Percentiles rank a stretch among this genome's conserved stretches.
phyloP scores from a whole-genome alignment of 163 green algal species.

The Scenedesmus sp. region DNA sequence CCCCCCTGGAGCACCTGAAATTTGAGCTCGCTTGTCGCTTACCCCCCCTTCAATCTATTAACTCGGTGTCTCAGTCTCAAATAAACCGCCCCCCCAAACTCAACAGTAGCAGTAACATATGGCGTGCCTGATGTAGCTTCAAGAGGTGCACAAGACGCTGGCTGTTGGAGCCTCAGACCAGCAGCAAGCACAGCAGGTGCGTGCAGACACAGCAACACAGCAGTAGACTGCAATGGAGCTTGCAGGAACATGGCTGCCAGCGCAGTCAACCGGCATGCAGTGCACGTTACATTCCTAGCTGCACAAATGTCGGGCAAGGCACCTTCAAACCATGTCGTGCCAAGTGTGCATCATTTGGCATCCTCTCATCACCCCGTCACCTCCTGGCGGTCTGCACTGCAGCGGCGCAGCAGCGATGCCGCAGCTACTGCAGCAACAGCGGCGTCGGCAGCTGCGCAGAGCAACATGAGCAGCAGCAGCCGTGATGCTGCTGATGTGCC shows the following conservation, averaged over 20 bases:
- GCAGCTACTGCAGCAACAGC: not conserved
- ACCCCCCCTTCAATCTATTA: no score
- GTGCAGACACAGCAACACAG: not conserved
- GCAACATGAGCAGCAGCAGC: not conserved
- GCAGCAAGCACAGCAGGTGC: constrained; percentile 18
- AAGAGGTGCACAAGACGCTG: not conserved
- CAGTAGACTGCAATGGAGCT: not conserved
- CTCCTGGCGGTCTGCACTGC: not conserved
- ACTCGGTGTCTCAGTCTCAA: no score
- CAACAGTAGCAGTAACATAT: not conserved
- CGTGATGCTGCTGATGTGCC: constrained; percentile 4
- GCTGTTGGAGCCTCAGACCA: not conserved
- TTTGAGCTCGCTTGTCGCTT: no score
- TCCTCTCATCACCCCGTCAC: not conserved
- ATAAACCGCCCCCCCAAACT: no score
- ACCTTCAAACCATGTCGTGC: no score
- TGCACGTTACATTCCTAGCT: not conserved
- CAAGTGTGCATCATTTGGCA: no score
- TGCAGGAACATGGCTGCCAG: not conserved
- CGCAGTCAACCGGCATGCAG: not conserved
- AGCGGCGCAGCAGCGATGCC: not conserved
- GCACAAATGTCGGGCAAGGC: no score
- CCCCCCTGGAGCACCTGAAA: no score
- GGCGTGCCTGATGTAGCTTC: not conserved
- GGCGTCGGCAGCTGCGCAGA: not conserved